Base-by-base conservation (phyloP, 164 flowering plant species). In the Stephania cephalantha region DNA sequence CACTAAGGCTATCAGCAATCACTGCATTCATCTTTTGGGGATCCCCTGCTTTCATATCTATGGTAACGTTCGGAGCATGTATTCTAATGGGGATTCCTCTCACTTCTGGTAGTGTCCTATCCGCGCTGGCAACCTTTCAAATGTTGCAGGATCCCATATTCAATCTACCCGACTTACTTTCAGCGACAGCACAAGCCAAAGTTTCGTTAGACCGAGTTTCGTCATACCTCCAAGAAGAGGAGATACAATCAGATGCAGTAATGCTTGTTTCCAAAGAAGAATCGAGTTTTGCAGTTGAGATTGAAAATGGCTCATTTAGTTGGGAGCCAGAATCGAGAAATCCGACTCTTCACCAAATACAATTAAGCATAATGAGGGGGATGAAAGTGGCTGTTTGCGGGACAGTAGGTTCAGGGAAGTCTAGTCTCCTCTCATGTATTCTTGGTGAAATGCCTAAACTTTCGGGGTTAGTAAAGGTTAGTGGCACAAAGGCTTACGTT, bases 361-460 rank as follows among this genome's bases (percentile, higher is more conserved):
- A 90, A 15, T 76, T 95, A 68, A 80, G 78, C 76, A 92, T 87
- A 74, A 89, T 82, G 81, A 87, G 85, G 73, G 99, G 98, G 35
- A 93, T 89, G 96, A 95, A 89, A 80, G 97, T 95, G 73, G 99
- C 97, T 15, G 79, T 95, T 71, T 93, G 97, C 85, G 98, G 98
- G 30, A 88, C 92, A 5, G 99, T 95, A 9, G 99, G 99, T 44
- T 90, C 97, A 29, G 98, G 99, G 67, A 95, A 95, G 80, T 93
- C 99, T 31, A 95, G 97, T 79, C 73, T 95, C 73, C 88, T 95
- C 7, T 88, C 97, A 42, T 81, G 90, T 86, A 83, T 95, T 73
- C 86, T 95, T 7, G 98, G 99, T 55, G 99, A 95, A 81, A 89
- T 93, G 70, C 81, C 87, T 10, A 93, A 86, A 82, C 75, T 86